Conservation (phyloP, 208 protist species). For the Vickermania spadyakhi region DNA sequence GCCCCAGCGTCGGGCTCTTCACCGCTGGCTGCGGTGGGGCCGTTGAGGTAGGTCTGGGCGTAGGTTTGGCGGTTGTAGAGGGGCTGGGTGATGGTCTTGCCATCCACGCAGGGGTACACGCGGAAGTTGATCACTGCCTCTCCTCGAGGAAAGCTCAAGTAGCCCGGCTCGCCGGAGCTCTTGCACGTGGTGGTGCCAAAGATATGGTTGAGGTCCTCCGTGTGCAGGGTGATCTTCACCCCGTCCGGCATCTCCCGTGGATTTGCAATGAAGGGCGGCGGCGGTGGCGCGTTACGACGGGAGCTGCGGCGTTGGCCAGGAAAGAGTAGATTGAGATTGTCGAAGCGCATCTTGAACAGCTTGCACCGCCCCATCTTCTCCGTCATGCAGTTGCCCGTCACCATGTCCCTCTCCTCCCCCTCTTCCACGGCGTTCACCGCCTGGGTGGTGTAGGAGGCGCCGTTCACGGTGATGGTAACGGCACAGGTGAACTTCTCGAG, state of each 20-base stretch:
- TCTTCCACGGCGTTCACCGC: not conserved
- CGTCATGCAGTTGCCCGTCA: not conserved
- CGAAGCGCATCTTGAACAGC: constrained; percentile 7
- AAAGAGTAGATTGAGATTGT: constrained; percentile 7
- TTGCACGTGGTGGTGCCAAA: constrained; percentile 16
- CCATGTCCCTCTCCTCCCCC: not conserved
- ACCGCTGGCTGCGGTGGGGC: not conserved
- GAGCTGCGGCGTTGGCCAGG: constrained; percentile 4
- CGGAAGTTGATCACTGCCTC: constrained; percentile 17
- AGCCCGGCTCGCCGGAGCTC: constrained; percentile 10
- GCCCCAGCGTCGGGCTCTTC: not conserved
- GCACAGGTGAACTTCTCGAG: constrained; percentile 6
- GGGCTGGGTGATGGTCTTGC: constrained; percentile 2
- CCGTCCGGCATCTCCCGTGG: constrained; percentile 7
- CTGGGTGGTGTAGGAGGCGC: constrained; percentile 7
- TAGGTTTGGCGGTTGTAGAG: constrained; percentile 7
- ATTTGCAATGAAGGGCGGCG: constrained; percentile 1
- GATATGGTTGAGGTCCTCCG: constrained; percentile 1
- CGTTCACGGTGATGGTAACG: constrained; percentile 16
- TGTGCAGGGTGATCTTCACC: constrained; percentile 16
- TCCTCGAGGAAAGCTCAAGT: constrained; percentile 17
- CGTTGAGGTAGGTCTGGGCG: constrained; percentile 7
- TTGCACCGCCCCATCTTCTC: not conserved
- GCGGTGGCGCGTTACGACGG: not conserved
- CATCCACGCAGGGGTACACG: constrained; percentile 6